Conservation (phyloP, 257 asterid species). For the Apocynum venetum region DNA sequence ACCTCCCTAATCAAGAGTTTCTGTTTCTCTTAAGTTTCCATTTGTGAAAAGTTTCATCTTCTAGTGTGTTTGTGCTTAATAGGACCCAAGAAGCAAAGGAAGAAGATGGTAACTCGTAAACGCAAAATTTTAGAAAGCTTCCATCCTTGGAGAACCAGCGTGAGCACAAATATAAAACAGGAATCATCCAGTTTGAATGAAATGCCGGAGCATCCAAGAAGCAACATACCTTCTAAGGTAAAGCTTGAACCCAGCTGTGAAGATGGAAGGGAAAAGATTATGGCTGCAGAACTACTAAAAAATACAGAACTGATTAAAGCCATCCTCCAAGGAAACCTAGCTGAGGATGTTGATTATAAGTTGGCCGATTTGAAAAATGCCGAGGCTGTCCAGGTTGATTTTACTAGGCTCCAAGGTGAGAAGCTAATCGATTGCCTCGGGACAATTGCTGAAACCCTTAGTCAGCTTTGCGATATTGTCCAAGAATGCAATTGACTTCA, state of each 20-base stretch:
- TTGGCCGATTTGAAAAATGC: constrained; percentile 38
- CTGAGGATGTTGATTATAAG: constrained; percentile 44
- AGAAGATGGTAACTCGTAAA: constrained; percentile 47
- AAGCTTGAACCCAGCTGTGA: constrained; percentile 22
- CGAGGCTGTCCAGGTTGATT: constrained; percentile 44
- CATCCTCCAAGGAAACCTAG: constrained; percentile 44
- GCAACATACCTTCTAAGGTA: constrained; percentile 14
- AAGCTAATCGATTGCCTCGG: constrained; percentile 61
- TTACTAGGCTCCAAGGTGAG: constrained; percentile 57
- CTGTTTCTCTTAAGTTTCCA: background rate
- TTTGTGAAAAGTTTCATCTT: constrained; percentile 3
- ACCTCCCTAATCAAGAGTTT: background rate
- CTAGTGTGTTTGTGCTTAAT: constrained; percentile 8
- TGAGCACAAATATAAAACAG: constrained; percentile 35
- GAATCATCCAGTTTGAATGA: constrained; percentile 36
- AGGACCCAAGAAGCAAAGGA: constrained; percentile 64
- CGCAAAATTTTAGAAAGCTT: constrained; percentile 38
- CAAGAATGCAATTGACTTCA: constrained; percentile 27
- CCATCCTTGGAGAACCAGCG: constrained; percentile 66
- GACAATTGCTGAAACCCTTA: constrained; percentile 47
- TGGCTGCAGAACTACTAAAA: constrained; percentile 48
- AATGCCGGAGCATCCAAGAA: constrained; percentile 16
- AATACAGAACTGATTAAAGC: constrained; percentile 49
- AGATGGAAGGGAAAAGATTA: constrained; percentile 38
- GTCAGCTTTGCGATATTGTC: constrained; percentile 50